phyloP scores from a whole-genome alignment of 2,329 filamentous ascomycete species.

The Apiospora arundinis region DNA sequence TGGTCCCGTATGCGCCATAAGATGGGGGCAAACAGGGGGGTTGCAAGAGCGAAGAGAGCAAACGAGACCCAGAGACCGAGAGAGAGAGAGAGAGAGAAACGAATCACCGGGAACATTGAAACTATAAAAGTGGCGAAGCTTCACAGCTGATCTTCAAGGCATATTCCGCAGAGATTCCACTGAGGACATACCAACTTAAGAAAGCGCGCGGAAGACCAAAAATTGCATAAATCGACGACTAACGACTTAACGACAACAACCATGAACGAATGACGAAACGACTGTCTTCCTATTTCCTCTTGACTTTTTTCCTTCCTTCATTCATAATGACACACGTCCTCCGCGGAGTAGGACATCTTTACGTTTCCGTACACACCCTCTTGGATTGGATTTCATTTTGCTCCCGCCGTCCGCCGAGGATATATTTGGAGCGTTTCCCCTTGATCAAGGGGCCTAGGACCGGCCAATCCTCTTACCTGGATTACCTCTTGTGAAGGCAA shows the following conservation, averaged over 20 bases:
- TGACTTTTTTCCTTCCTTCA: slow-evolving; percentile 14
- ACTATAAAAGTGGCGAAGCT: slow-evolving; percentile 46
- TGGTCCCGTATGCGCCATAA: slow-evolving; percentile 9
- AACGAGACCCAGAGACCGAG: slow-evolving; percentile 24
- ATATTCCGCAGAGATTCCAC: slow-evolving; percentile 38
- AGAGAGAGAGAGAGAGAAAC: background rate
- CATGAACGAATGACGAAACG: slow-evolving; percentile 25
- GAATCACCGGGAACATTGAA: slow-evolving; percentile 34
- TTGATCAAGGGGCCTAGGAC: background rate
- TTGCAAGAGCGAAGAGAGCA: slow-evolving; percentile 29
- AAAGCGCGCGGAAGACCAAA: slow-evolving; percentile 35
- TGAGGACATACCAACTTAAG: slow-evolving; percentile 19
- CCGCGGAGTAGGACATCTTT: background rate
- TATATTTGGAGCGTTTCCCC: background rate
- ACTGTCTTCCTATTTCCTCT: slow-evolving; percentile 16
- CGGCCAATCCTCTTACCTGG: background rate
- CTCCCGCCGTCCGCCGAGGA: background rate
- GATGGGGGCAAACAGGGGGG: slow-evolving; percentile 1
- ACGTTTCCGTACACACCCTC: background rate
- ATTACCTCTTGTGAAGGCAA: background rate
- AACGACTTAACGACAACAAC: slow-evolving; percentile 39
- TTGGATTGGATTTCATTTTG: background rate
- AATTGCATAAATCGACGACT: slow-evolving; percentile 44
- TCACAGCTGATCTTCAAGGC: slow-evolving; percentile 43
- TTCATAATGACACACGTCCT: background rate